phyloP scores from a whole-genome alignment of 306 rosid species.

The Castanea mollissima region DNA sequence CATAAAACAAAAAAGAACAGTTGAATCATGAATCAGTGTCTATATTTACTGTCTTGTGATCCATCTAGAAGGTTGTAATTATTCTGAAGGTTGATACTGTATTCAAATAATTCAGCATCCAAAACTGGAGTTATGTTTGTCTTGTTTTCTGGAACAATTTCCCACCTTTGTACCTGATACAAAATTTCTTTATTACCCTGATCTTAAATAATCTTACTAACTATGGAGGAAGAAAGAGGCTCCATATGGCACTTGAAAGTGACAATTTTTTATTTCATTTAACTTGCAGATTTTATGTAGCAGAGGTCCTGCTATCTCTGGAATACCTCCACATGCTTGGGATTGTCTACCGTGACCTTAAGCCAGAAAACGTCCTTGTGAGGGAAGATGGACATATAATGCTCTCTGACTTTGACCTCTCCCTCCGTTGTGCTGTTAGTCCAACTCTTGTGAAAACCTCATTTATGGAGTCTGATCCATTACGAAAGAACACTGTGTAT shows the following conservation, averaged over 20 bases:
- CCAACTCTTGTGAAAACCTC: conserved; percentile 83
- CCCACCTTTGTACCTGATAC: too few species aligned
- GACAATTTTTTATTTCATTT: conserved; percentile 20
- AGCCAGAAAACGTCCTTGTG: conserved; percentile 95
- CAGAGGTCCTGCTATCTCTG: conserved; percentile 84
- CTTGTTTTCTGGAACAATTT: too few species aligned
- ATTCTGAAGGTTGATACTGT: too few species aligned
- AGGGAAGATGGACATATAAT: conserved; percentile 97
- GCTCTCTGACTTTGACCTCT: conserved; percentile 96
- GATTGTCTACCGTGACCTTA: conserved; percentile 97
- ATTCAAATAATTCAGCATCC: not conserved
- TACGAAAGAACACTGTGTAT: conserved; percentile 65
- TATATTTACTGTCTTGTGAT: not conserved
- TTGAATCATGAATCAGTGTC: not conserved
- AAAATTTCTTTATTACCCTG: too few species aligned
- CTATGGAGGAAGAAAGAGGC: not conserved
- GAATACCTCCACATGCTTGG: conserved; percentile 99
- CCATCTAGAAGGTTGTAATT: not conserved
- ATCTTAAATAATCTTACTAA: not conserved
- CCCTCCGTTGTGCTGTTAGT: conserved; percentile 88
- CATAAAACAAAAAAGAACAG: not conserved
- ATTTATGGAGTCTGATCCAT: conserved; percentile 62
- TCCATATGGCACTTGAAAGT: conserved; percentile 9
- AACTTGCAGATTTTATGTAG: conserved; percentile 89
- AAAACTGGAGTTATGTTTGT: not conserved